These are phyloP conservation scores for Candolleomyces aberdarensis DNA, from an alignment of 768 basidiomycete genomes.

Conservation along the genomic window DNA sequence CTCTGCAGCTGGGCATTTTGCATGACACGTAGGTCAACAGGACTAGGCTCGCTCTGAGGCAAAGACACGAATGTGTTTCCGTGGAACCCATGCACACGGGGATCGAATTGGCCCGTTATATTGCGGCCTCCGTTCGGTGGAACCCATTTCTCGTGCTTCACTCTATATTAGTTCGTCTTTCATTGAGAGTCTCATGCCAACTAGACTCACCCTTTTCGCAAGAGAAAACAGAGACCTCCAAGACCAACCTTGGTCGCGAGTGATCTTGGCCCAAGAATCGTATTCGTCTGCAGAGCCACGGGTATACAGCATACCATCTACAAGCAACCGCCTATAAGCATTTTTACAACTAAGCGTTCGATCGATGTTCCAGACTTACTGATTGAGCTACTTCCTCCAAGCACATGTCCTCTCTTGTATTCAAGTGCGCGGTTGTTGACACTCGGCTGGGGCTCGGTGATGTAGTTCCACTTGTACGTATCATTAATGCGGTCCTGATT, in stretches of 20 bases:
- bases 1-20: constrained; percentile 25
- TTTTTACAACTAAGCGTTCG: not conserved
- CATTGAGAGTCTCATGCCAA: no score
- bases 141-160: constrained; percentile 34
- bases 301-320: constrained; percentile 10
- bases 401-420: not conserved
- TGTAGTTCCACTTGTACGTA: constrained; percentile 5
- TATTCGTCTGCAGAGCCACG: constrained; percentile 4
- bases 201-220: not conserved
- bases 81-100: constrained; percentile 30
- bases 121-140: constrained; percentile 37
- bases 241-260: constrained; percentile 4
- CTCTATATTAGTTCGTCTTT: no score
- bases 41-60: constrained; percentile 25
- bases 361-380: not conserved
- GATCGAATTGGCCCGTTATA: constrained; percentile 32
- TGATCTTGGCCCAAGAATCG: constrained; percentile 3
- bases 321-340: not conserved
- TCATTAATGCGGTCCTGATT: no score
- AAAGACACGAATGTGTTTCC: constrained; percentile 31
- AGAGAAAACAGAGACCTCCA: not conserved
- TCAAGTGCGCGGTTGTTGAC: not conserved
- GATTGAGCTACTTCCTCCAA: constrained; percentile 3
- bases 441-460: not conserved
- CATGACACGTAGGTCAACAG: constrained; percentile 27